Evolutionary conservation across 2,329 filamentous ascomycete genomes (phyloP).

Genomic region (Scortechinia acanthostroma): DNA sequence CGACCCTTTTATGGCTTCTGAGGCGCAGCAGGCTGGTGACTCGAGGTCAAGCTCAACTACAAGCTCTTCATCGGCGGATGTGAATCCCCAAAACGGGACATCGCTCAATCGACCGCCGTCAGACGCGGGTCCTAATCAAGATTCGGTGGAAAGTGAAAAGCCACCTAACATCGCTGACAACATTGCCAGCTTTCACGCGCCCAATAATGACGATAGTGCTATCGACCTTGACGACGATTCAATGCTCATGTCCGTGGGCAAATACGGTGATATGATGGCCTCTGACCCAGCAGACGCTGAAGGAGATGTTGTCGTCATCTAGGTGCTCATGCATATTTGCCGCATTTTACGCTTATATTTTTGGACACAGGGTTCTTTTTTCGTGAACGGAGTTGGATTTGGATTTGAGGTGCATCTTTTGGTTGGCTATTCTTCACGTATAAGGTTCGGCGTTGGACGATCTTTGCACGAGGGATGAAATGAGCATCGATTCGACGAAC

Average conservation of each 20-base stretch:
- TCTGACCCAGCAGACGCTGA: constrained; percentile 1
- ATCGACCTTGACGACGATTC: background rate
- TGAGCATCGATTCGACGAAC: constrained; percentile 11
- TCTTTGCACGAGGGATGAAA: constrained; percentile 19
- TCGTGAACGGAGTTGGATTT: constrained; percentile 18
- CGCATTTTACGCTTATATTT: constrained; percentile 3
- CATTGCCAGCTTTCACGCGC: background rate
- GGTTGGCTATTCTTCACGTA: constrained; percentile 10
- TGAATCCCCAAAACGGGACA: background rate
- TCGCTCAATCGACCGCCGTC: background rate
- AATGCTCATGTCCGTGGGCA: background rate
- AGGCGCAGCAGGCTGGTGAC: background rate
- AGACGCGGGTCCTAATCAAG: background rate
- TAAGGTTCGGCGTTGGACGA: constrained; percentile 13
- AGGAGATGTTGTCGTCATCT: constrained; percentile 2
- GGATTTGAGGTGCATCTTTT: constrained; percentile 12
- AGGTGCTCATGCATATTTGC: background rate
- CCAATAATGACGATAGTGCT: background rate
- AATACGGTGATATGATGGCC: constrained; percentile 2
- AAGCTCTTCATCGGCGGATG: background rate
- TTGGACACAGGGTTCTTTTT: constrained; percentile 9
- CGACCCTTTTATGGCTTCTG: background rate
- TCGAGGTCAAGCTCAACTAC: background rate
- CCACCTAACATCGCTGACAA: background rate
- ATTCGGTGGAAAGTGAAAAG: background rate